Conservation (phyloP, 257 asterid genomes). For the Paraleonurus japonicus region DNA sequence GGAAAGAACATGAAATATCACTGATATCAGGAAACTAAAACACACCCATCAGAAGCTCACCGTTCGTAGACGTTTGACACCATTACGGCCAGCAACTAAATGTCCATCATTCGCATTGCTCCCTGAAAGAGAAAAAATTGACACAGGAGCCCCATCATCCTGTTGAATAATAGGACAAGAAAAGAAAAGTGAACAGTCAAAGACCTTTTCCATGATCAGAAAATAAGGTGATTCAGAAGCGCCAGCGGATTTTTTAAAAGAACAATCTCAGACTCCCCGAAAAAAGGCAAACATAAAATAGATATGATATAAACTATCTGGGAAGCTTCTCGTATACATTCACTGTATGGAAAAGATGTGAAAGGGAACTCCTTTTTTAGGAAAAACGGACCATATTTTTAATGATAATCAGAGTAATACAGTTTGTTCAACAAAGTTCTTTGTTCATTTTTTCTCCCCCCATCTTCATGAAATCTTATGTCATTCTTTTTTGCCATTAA, state of each 20-base stretch:
- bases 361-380: constrained; percentile 6
- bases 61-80: constrained; percentile 97
- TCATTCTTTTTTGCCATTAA: background rate
- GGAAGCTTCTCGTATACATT: constrained; percentile 14
- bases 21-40: constrained; percentile 20
- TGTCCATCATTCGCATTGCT: constrained; percentile 83
- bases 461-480: too few relatives aligned
- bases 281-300: constrained; percentile 3
- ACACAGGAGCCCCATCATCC: constrained; percentile 98
- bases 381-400: background rate
- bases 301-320: constrained; percentile 8
- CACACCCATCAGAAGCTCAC: constrained; percentile 44
- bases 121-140: constrained; percentile 91
- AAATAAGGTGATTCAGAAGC: constrained; percentile 5
- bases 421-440: background rate
- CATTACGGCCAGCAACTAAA: constrained; percentile 96
- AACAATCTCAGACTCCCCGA: constrained; percentile 11
- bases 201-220: constrained; percentile 12
- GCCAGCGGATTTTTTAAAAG: background rate
- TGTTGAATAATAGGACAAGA: constrained; percentile 31
- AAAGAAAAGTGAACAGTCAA: constrained; percentile 13
- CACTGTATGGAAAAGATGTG: background rate
- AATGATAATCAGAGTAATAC: constrained; percentile 2
- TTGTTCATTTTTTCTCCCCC: background rate
- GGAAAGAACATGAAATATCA: background rate